Base-by-base conservation (phyloP, 192 early-diverging fungal species). In the Borealophlyctis nickersoniae region DNA sequence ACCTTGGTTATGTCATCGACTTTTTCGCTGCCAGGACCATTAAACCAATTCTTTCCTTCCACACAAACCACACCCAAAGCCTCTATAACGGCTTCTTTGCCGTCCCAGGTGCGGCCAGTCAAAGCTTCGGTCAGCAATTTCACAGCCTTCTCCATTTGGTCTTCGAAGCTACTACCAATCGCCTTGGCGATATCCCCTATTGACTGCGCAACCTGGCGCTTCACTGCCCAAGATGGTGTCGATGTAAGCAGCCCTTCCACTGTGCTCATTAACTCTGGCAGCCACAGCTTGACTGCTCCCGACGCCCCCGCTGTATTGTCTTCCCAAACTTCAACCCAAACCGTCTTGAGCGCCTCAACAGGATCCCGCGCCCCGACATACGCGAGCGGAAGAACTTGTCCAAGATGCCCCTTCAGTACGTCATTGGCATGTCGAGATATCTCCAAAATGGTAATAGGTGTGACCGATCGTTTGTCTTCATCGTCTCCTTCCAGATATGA, bases 241-340 rank as follows among this genome's bases (percentile, higher is more conserved):
- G 73, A 66, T 2, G 30, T 63, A 51, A 92, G 66, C 33, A 89
- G 71, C 0, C 65, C 66, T 24, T 77, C 72, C 13, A 80, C 68
- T 11, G 86, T 74, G 24, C 67, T 52, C 24, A 93, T 62, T 16
- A 90, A 77, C 70, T 94, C 90, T 19, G 64, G 57, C 23, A 79
- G 56, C 69, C 87, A 89, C 49, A 92, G 56, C 24, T 81, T 78
- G 3, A 90, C 75, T 23, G 89, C 78, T 4, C 79, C 77, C 0
- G 81, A 71, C 1, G 83, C 79, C 54, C 88, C 89, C 0, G 77
- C 80, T 1, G 89, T 88, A 14, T 84, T 70, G 54, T 91, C 88
- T 34, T 91, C 90, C 88, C 88, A 94, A 0, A 88, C 83, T 7
- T 83, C 77, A 39, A 76, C 75, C 92, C 92, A 94, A 0, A 86